These are phyloP conservation scores for Cytospora leucostoma DNA, from an alignment of 2,329 filamentous ascomycete species.

Conservation along the genomic window DNA sequence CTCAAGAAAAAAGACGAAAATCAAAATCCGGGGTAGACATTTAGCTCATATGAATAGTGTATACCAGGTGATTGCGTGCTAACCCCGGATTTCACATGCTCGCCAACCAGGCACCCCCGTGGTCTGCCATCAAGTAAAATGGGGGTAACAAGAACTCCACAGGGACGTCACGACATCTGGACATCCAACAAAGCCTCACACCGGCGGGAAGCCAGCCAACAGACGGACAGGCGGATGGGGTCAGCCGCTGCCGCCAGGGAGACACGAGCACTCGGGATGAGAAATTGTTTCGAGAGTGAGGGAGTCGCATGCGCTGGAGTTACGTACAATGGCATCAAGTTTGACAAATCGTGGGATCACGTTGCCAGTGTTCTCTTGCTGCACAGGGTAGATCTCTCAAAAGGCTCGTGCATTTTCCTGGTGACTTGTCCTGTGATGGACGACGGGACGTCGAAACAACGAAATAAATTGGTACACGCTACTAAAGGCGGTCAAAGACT, in stretches of 20 bases:
- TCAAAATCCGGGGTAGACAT: conserved; percentile 17
- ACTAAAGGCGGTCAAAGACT: background rate
- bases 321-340: conserved; percentile 24
- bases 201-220: background rate
- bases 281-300: conserved; percentile 3
- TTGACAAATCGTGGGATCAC: conserved; percentile 29
- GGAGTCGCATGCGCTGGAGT: conserved; percentile 10
- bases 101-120: conserved; percentile 4
- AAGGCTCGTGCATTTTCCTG: background rate
- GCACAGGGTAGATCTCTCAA: conserved; percentile 6
- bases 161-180: conserved; percentile 16
- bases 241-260: conserved; percentile 24
- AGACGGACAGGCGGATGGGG: conserved; percentile 22
- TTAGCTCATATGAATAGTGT: conserved; percentile 3
- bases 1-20: conserved; percentile 3
- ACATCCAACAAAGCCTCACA: background rate
- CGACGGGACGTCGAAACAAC: no score
- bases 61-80: conserved; percentile 15
- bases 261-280: conserved; percentile 13
- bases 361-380: conserved; percentile 19
- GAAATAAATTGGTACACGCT: background rate
- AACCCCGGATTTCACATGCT: conserved; percentile 22
- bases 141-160: conserved; percentile 27
- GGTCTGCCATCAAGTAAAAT: conserved; percentile 27
- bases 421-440: background rate